phyloP scores from a whole-genome alignment of 176 grass and related monocot species.

The Musa beccarii region DNA sequence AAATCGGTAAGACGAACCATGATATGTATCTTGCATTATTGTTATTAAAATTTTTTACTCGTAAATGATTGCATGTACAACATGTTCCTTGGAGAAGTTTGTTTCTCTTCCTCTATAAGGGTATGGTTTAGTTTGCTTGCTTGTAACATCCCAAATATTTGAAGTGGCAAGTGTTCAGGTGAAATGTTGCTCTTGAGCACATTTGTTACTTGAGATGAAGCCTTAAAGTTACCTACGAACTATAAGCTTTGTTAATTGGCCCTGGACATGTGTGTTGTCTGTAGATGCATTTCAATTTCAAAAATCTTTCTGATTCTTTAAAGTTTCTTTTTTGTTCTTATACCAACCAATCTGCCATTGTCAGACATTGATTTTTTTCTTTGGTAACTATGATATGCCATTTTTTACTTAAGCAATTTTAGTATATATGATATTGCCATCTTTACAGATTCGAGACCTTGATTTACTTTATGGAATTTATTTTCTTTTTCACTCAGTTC shows the following conservation, averaged over 20 bases:
- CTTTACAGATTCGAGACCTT: not conserved
- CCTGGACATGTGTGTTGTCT: not conserved
- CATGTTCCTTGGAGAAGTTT: not conserved
- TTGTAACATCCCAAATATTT: not conserved
- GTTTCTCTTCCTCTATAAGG: not conserved
- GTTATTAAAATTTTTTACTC: not conserved
- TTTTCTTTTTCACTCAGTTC: not conserved
- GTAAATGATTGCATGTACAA: not conserved
- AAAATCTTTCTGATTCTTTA: not conserved
- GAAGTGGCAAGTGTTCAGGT: not conserved
- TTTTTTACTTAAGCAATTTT: not conserved
- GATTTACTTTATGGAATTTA: not conserved
- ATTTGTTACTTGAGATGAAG: not conserved
- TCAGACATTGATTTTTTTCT: not conserved
- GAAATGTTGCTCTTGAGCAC: not conserved
- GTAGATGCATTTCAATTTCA: not conserved
- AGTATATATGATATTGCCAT: not conserved
- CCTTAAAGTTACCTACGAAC: not conserved
- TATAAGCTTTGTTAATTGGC: not conserved
- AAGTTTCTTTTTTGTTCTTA: not conserved
- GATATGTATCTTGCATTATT: too few species aligned
- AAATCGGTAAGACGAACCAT: too few species aligned
- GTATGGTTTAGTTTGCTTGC: too few species aligned
- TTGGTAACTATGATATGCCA: not conserved
- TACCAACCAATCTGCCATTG: not conserved